Evolutionary conservation across 2,329 filamentous ascomycete species (phyloP).

Genomic region (Septoria petroselini): DNA sequence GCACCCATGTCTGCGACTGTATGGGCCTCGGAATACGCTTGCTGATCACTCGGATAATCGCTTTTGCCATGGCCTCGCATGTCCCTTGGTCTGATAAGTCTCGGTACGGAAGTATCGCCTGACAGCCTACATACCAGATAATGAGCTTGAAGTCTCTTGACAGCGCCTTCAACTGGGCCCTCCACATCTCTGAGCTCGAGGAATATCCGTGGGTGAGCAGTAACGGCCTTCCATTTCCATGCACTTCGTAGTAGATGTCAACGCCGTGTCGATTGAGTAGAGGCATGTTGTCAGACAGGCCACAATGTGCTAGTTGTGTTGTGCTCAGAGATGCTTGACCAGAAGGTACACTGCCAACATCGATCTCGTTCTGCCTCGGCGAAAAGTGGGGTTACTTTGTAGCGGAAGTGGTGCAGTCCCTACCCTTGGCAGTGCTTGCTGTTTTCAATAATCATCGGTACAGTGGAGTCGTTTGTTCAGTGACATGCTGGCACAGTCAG

Average conservation of each 20-base stretch:
- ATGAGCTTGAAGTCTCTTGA: slow-evolving; percentile 27
- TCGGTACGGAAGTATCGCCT: slow-evolving; percentile 21
- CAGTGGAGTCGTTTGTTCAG: too few relatives aligned
- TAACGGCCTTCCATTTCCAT: slow-evolving; percentile 24
- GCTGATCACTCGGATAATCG: slow-evolving; percentile 26
- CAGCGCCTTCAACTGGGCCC: slow-evolving; percentile 26
- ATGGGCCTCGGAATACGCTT: slow-evolving; percentile 30
- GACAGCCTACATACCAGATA: slow-evolving; percentile 22
- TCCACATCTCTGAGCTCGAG: slow-evolving; percentile 33
- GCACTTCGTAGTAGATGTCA: slow-evolving; percentile 29
- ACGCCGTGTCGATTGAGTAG: slow-evolving; percentile 23
- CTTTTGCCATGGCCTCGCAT: slow-evolving; percentile 31
- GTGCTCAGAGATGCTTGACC: neutral
- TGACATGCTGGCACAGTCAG: too few relatives aligned
- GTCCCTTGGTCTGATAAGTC: slow-evolving; percentile 15
- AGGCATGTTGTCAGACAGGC: slow-evolving; percentile 10
- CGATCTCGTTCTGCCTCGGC: neutral
- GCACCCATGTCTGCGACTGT: slow-evolving; percentile 32
- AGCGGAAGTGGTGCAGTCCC: too few relatives aligned
- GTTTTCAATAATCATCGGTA: too few relatives aligned
- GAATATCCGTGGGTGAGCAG: slow-evolving; percentile 33
- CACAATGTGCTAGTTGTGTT: neutral
- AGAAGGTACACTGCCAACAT: neutral
- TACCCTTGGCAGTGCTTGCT: too few relatives aligned
- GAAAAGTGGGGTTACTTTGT: neutral